A percentile compares a stretch with the other conserved stretches of the same genome.
Evolutionary conservation across 192 early-diverging fungal species (phyloP).

Genomic region (Rhizophlyctis rosea): DNA sequence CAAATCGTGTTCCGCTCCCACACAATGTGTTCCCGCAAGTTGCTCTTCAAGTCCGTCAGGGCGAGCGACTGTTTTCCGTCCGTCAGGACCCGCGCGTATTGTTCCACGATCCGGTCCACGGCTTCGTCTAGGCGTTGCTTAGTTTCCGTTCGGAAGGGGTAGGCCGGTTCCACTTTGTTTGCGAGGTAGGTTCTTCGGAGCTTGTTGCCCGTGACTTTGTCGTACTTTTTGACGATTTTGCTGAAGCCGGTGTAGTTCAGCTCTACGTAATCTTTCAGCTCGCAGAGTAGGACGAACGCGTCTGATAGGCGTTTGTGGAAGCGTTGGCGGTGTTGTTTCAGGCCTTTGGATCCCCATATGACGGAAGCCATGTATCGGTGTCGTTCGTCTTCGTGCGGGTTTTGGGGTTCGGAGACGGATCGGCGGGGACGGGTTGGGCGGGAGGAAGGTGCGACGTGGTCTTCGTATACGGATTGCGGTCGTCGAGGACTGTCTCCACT

Average conservation of each 20-base stretch:
- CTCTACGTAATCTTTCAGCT: constrained; percentile 83
- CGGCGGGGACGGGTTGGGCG: neutral
- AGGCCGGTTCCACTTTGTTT: constrained; percentile 53
- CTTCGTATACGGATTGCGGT: no score
- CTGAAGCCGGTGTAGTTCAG: constrained; percentile 89
- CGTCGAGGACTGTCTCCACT: constrained; percentile 1
- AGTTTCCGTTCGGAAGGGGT: constrained; percentile 67
- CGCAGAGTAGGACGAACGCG: constrained; percentile 78
- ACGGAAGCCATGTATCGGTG: neutral
- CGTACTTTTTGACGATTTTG: constrained; percentile 97
- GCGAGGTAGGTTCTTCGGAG: constrained; percentile 71
- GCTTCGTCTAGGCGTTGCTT: constrained; percentile 59
- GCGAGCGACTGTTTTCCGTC: constrained; percentile 63
- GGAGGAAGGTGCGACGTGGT: no score
- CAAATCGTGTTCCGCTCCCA: constrained; percentile 98
- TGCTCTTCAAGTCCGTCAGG: constrained; percentile 67
- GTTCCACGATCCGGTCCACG: constrained; percentile 55
- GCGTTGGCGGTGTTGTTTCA: constrained; percentile 31
- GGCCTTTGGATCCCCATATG: constrained; percentile 34
- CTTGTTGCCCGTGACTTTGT: constrained; percentile 82
- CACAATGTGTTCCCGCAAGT: constrained; percentile 85
- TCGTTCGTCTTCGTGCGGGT: neutral
- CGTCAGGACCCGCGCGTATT: constrained; percentile 66
- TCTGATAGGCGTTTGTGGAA: constrained; percentile 58
- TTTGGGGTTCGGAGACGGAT: neutral